phyloP scores from a whole-genome alignment of 2,329 filamentous ascomycete species.

The Calonectria pseudoreteaudii region DNA sequence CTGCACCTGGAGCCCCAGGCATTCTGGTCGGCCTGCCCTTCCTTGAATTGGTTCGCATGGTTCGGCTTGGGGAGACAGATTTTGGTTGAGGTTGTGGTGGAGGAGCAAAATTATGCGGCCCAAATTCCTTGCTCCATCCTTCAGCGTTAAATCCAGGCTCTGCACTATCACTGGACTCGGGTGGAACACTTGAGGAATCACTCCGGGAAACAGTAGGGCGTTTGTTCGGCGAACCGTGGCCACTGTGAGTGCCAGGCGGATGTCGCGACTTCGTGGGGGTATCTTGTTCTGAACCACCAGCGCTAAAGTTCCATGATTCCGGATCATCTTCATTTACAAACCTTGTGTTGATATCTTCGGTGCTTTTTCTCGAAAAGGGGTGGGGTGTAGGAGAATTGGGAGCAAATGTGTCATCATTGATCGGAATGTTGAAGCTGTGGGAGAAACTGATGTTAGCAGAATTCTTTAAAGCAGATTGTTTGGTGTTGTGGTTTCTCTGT shows the following conservation, averaged over 20 bases:
- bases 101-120: constrained; percentile 66
- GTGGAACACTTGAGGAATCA: constrained; percentile 36
- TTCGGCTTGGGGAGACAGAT: constrained; percentile 59
- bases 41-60: constrained; percentile 61
- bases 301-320: constrained; percentile 63
- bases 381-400: constrained; percentile 50
- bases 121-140: constrained; percentile 67
- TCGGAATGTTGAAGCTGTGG: constrained; percentile 64
- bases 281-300: constrained; percentile 54
- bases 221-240: constrained; percentile 54
- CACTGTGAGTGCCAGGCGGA: constrained; percentile 54
- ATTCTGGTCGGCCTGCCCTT: constrained; percentile 70
- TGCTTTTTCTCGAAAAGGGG: constrained; percentile 62
- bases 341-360: constrained; percentile 72
- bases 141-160: constrained; percentile 60
- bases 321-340: constrained; percentile 64
- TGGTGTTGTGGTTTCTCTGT: constrained; percentile 2
- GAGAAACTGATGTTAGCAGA: constrained; percentile 47
- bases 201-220: constrained; percentile 38
- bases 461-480: constrained; percentile 20
- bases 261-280: constrained; percentile 47
- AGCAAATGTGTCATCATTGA: constrained; percentile 56
- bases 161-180: constrained; percentile 36
- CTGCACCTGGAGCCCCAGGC: constrained; percentile 58
- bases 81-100: constrained; percentile 53